A percentile compares a stretch with the other conserved stretches of the same genome.
Evolutionary conservation across 2,329 filamentous ascomycete species (phyloP).

Genomic region (Tolypocladium inflatum): DNA sequence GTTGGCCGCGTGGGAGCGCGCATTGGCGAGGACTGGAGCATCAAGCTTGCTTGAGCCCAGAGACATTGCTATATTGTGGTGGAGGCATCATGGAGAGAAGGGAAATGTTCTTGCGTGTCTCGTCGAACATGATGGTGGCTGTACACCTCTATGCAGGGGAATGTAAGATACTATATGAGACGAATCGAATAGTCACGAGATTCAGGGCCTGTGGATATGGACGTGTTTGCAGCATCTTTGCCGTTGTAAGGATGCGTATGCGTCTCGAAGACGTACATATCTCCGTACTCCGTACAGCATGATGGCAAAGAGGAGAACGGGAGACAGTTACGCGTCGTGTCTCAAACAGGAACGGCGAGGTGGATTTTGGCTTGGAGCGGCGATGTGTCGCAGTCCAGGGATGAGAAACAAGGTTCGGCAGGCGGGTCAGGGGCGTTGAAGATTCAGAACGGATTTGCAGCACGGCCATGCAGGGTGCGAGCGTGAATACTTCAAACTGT

Average conservation of each 20-base stretch:
- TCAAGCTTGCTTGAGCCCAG: conserved; percentile 17
- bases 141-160: not conserved
- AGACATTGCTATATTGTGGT: no score
- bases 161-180: not conserved
- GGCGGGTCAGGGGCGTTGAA: not conserved
- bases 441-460: not conserved
- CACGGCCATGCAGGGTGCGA: not conserved
- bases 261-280: no score
- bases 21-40: conserved; percentile 45
- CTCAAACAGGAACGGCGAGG: not conserved
- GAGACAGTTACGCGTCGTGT: no score
- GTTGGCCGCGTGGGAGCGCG: conserved; percentile 40
- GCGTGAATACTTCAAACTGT: not conserved
- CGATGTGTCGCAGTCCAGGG: not conserved
- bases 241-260: no score
- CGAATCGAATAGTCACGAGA: not conserved
- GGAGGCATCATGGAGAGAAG: not conserved
- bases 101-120: no score
- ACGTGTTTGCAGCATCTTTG: no score
- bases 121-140: not conserved
- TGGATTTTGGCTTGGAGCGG: not conserved
- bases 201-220: no score
- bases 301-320: no score
- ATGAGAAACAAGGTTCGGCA: not conserved
- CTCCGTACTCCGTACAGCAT: no score